phyloP scores from a whole-genome alignment of 306 rosid genomes.

The Hippophae rhamnoides region DNA sequence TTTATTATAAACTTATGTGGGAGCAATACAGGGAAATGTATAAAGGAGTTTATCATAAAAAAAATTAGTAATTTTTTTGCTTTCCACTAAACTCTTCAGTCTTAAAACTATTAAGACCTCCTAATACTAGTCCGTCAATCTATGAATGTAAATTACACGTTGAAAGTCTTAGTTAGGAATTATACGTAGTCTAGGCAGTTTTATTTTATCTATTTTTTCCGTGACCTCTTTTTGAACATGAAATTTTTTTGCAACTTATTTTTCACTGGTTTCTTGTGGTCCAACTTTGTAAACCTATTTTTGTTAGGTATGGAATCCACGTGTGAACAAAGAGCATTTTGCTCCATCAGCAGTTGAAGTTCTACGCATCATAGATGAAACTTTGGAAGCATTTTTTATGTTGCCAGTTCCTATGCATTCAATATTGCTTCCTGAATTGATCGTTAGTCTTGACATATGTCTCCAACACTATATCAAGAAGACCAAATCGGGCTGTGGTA shows the following conservation, averaged over 20 bases:
- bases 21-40: too few relatives aligned
- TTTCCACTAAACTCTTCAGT: too few relatives aligned
- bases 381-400: slow-evolving; percentile 78
- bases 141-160: too few relatives aligned
- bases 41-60: too few relatives aligned
- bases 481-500: slow-evolving; percentile 84
- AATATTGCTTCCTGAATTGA: slow-evolving; percentile 60
- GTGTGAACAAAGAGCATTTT: slow-evolving; percentile 58
- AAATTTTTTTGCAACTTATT: not conserved
- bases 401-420: slow-evolving; percentile 67
- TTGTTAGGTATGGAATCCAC: slow-evolving; percentile 71
- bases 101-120: too few relatives aligned
- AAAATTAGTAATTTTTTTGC: too few relatives aligned
- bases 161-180: too few relatives aligned
- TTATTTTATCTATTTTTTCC: too few relatives aligned
- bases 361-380: slow-evolving; percentile 67
- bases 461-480: slow-evolving; percentile 63
- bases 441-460: slow-evolving; percentile 70
- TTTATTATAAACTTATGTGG: too few relatives aligned
- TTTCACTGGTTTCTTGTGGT: slow-evolving; percentile 7
- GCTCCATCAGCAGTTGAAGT: slow-evolving; percentile 84
- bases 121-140: too few relatives aligned
- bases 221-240: too few relatives aligned
- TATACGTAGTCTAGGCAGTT: too few relatives aligned
- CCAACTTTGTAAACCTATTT: slow-evolving; percentile 2